Evolutionary conservation across 139 green algal genomes (phyloP).

Genomic region (Nannochloris sp.): DNA sequence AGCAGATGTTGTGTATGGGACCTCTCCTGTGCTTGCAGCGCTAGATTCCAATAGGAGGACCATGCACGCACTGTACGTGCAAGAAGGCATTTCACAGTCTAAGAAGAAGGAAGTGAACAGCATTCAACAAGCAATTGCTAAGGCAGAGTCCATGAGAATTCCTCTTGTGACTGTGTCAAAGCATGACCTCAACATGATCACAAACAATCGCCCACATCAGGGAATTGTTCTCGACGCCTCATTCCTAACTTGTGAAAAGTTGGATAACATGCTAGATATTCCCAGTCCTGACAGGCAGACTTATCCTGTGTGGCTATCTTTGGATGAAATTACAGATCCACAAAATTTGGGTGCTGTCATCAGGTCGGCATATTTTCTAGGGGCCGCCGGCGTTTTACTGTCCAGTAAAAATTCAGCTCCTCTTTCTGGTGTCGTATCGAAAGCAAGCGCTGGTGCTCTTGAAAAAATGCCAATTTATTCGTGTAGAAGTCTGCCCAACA

Average conservation of each 20-base stretch:
- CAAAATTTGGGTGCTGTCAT: conserved; percentile 90
- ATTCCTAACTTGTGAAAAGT: conserved; percentile 40
- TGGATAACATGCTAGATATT: conserved; percentile 37
- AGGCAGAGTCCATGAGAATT: conserved; percentile 25
- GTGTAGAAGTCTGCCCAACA: conserved; percentile 59
- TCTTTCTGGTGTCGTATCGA: conserved; percentile 66
- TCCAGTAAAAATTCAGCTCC: conserved; percentile 76
- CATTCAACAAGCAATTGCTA: conserved; percentile 7
- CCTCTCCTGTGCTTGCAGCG: conserved; percentile 61
- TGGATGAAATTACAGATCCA: conserved; percentile 83
- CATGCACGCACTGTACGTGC: conserved; percentile 36
- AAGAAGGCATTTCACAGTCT: conserved; percentile 24
- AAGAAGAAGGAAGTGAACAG: conserved; percentile 48
- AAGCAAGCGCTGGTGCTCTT: conserved; percentile 77
- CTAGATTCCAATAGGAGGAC: conserved; percentile 33
- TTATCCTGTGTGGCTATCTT: conserved; percentile 64
- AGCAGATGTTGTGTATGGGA: conserved; percentile 59
- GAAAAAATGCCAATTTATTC: conserved; percentile 62
- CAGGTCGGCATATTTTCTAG: conserved; percentile 76
- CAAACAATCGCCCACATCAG: conserved; percentile 68
- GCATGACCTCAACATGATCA: conserved; percentile 84
- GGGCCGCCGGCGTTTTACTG: conserved; percentile 66
- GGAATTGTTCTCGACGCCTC: conserved; percentile 62
- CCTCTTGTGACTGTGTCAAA: conserved; percentile 37
- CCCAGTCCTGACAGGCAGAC: not conserved